Conservation (phyloP, 2,329 filamentous ascomycete species). For the Huntiella moniliformis region DNA sequence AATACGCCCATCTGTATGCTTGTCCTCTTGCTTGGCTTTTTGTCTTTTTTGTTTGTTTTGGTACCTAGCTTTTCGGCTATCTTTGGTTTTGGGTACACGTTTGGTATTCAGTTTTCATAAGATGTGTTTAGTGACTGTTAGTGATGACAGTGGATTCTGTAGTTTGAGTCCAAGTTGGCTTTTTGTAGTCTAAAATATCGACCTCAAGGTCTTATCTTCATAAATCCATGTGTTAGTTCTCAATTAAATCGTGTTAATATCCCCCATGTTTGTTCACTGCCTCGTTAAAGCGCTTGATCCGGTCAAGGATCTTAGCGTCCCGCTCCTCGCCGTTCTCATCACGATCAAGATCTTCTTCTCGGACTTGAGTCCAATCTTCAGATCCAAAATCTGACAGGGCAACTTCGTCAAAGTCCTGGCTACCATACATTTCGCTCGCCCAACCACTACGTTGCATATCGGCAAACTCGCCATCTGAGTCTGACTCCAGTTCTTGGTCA, state of each 20-base stretch:
- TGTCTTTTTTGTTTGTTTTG: too few species aligned
- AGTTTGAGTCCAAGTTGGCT: too few species aligned
- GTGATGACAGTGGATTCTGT: too few species aligned
- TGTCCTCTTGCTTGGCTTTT: too few species aligned
- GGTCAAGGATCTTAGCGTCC: constrained; percentile 15
- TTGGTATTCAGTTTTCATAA: too few species aligned
- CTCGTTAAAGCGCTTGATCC: constrained; percentile 14
- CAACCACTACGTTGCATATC: constrained; percentile 24
- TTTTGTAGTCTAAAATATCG: too few species aligned
- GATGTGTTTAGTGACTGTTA: too few species aligned
- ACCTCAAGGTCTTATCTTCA: too few species aligned
- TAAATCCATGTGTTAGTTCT: too few species aligned
- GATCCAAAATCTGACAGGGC: constrained; percentile 21
- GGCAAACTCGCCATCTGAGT: constrained; percentile 19
- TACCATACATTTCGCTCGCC: constrained; percentile 28
- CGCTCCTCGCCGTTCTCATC: constrained; percentile 1
- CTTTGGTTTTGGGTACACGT: too few species aligned
- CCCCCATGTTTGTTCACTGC: constrained; percentile 10
- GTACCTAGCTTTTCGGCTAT: too few species aligned
- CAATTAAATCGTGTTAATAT: neutral
- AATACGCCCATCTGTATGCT: too few species aligned
- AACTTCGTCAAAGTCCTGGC: constrained; percentile 21
- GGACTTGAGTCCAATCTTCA: constrained; percentile 18
- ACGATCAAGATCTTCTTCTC: neutral
- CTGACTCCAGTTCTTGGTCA: constrained; percentile 57